Evolutionary conservation across 768 basidiomycete species (phyloP).

Genomic region (Cubamyces sp.): DNA sequence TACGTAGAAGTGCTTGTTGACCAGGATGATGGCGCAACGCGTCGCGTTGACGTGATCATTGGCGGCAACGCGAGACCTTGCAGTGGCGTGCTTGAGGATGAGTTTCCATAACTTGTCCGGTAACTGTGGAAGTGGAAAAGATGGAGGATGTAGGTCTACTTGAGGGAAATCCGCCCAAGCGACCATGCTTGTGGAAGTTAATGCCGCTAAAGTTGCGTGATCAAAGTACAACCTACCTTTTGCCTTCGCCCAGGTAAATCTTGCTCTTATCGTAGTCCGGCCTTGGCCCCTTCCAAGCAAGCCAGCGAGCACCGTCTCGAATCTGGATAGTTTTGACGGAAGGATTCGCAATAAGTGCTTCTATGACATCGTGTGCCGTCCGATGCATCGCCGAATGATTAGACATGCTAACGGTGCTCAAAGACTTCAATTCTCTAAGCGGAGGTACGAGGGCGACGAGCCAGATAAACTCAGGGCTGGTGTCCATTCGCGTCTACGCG

Average conservation of each 20-base stretch:
- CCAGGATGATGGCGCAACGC: not conserved
- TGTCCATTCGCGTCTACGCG: not conserved
- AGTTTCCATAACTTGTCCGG: conserved; percentile 4
- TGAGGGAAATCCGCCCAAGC: not conserved
- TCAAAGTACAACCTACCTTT: not conserved
- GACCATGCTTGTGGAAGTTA: not conserved
- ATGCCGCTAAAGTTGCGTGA: not conserved
- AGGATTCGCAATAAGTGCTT: not conserved
- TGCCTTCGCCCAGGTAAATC: not conserved
- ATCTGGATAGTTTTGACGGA: conserved; percentile 1
- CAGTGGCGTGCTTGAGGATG: not conserved
- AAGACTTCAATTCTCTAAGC: not conserved
- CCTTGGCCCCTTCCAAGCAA: not conserved
- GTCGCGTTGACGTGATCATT: not conserved
- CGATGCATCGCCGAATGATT: not conserved
- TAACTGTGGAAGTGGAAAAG: not conserved
- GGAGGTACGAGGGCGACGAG: not conserved
- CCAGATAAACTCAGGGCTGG: not conserved
- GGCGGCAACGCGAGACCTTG: too few relatives aligned
- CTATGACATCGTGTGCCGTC: not conserved
- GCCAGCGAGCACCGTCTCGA: conserved; percentile 1
- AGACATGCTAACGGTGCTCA: not conserved
- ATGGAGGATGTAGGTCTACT: not conserved
- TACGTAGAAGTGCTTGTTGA: conserved; percentile 2
- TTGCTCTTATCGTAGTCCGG: not conserved